phyloP scores from a whole-genome alignment of 1,284 basidiomycete genomes.

The Boletus mariae region DNA sequence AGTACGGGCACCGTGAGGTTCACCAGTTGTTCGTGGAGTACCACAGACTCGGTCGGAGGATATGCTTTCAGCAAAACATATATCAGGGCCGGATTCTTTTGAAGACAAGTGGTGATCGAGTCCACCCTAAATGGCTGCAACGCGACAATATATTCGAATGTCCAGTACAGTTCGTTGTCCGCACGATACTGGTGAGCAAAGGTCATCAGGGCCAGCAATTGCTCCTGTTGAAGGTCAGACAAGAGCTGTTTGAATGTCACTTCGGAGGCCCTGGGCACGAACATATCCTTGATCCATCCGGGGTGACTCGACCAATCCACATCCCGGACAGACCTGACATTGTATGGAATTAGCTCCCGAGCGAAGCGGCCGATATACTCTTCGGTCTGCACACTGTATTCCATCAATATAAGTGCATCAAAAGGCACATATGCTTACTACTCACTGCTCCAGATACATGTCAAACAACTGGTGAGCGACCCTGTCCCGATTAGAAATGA shows the following conservation, averaged over 20 bases:
- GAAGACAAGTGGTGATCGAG: constrained; percentile 42
- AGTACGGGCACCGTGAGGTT: constrained; percentile 38
- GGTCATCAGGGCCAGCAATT: constrained; percentile 39
- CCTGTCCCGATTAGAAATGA: constrained; percentile 63
- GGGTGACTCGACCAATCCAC: constrained; percentile 45
- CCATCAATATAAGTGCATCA: neutral
- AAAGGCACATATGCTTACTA: constrained; percentile 1
- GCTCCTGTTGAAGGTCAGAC: constrained; percentile 28
- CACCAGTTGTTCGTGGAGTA: constrained; percentile 33
- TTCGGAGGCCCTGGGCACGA: constrained; percentile 29
- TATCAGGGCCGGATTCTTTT: constrained; percentile 47
- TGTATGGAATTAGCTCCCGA: constrained; percentile 42
- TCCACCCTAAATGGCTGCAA: constrained; percentile 32
- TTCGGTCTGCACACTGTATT: constrained; percentile 52
- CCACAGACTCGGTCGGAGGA: constrained; percentile 37
- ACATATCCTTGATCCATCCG: constrained; percentile 25
- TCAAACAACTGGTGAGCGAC: constrained; percentile 63
- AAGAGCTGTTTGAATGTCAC: constrained; percentile 32
- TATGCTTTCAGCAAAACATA: constrained; percentile 50
- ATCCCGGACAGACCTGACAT: constrained; percentile 33
- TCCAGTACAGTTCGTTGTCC: constrained; percentile 51
- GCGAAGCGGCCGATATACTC: constrained; percentile 49
- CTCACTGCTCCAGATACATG: constrained; percentile 63
- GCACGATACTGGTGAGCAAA: constrained; percentile 45
- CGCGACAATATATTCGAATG: constrained; percentile 42